phyloP scores from a whole-genome alignment of 169 alveolate species.

The Eimeria praecox region DNA sequence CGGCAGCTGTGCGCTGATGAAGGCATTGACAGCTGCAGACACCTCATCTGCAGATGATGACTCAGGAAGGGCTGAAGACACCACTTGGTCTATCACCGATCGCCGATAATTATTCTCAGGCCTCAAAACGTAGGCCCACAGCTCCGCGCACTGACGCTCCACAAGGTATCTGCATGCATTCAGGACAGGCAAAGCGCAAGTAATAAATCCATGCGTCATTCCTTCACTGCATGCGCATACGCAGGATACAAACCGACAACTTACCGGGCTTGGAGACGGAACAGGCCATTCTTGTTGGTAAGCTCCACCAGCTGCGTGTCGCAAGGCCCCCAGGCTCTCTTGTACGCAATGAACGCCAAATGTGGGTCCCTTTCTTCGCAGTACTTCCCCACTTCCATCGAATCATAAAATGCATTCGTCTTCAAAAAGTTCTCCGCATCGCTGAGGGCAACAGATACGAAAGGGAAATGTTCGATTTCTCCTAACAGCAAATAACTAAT shows the following conservation, averaged over 20 bases:
- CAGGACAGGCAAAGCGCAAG: neutral
- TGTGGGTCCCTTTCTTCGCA: slow-evolving; percentile 99
- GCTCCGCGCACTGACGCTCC: slow-evolving; percentile 97
- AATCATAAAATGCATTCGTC: slow-evolving; percentile 98
- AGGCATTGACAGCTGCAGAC: slow-evolving; percentile 98
- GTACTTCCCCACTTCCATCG: slow-evolving; percentile 98
- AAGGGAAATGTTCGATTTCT: neutral
- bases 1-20: slow-evolving; percentile 97
- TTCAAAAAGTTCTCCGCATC: slow-evolving; percentile 92
- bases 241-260: too few species aligned
- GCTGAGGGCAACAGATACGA: slow-evolving; percentile 13
- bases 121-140: slow-evolving; percentile 97
- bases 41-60: slow-evolving; percentile 97
- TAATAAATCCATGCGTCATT: neutral
- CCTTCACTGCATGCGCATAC: neutral
- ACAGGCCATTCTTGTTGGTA: slow-evolving; percentile 98
- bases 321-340: slow-evolving; percentile 98
- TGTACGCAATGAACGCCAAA: slow-evolving; percentile 99
- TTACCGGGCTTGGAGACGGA: slow-evolving; percentile 96
- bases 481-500: neutral
- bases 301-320: slow-evolving; percentile 98
- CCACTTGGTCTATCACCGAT: slow-evolving; percentile 97
- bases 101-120: slow-evolving; percentile 96
- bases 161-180: slow-evolving; percentile 93
- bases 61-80: slow-evolving; percentile 98